Evolutionary conservation across 176 grass and related monocot genomes (phyloP), one percentile per base, ranked within the genome.

Genomic region (Elaeis guineensis): DNA sequence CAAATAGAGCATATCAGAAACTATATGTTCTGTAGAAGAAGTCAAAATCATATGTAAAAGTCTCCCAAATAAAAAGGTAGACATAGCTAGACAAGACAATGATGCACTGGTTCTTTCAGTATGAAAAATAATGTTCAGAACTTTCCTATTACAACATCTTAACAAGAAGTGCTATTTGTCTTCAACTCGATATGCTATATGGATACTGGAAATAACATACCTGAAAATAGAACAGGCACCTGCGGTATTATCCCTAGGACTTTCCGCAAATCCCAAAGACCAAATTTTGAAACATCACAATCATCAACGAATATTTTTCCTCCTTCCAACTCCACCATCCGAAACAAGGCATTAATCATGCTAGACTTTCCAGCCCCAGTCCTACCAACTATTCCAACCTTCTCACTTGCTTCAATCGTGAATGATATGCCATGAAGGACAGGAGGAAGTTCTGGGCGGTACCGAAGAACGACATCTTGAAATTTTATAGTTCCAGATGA

Each of bases 351-450:
- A 83, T 98, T 98, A 57, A 98, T 78, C 93, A 98, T 98, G 81
- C 93, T 92, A 67, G 87, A 91, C 72, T 98, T 98, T 69, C 93
- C 93, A 69, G 87, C 93, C 21, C 93, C 93, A 70, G 93, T 98
- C 60, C 93, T 87, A 61, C 93, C 93, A 69, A 98, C 93, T 58
- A 98, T 98, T 54, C 93, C 93, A 18, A 92, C 52, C 73, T 98
- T 98, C 71, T 98, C 93, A 44, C 87, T 86, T 63, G 76, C 93
- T 66, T 98, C 86, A 68, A 98, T 98, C 62, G 65, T 76, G 72
- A 98, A 98, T 74, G 87, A 85, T 75, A 98, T 98, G 64, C 79
- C 79, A 69, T 98, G 93, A 75, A 98, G 89, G 79, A 98, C 93
- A 16, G 93, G 87, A 51, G 93, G 87, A 77, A 98, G 85, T 68